Conservation (phyloP, 768 basidiomycete species). For the Kwoniella sp. region DNA sequence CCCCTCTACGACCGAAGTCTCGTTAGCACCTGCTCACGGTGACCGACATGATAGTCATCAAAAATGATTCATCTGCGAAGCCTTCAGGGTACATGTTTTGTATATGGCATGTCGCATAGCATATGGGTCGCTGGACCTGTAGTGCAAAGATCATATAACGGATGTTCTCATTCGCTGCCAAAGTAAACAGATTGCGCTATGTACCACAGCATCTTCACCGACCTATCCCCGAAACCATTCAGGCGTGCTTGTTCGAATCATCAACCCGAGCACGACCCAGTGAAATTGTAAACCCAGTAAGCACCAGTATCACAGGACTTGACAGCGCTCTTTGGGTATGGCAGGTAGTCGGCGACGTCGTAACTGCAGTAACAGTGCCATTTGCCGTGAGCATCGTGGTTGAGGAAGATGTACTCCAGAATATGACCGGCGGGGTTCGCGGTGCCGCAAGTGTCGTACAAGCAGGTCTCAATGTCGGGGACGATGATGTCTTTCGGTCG, state of each 20-base stretch:
- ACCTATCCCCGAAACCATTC: too few relatives aligned
- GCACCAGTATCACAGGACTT: background rate
- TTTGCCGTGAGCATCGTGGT: background rate
- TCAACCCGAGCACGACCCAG: background rate
- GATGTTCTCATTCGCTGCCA: too few relatives aligned
- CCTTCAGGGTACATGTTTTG: background rate
- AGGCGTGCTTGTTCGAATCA: too few relatives aligned
- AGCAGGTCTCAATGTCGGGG: background rate
- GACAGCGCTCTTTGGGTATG: background rate
- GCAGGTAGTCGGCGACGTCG: background rate
- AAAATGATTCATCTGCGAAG: too few relatives aligned
- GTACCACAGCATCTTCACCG: too few relatives aligned
- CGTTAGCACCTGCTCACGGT: background rate
- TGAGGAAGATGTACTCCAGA: background rate
- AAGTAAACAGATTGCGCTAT: too few relatives aligned
- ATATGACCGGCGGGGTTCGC: background rate
- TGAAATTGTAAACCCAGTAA: background rate
- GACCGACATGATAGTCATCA: too few relatives aligned
- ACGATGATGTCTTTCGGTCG: background rate
- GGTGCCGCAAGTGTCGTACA: background rate
- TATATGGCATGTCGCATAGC: background rate
- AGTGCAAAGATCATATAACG: too few relatives aligned
- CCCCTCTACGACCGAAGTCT: background rate
- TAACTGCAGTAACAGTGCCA: background rate
- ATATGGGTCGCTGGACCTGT: background rate